A percentile compares a stretch with the other conserved stretches of the same genome.
These are phyloP conservation scores for Glarea lozoyensis DNA, from an alignment of 495 filamentous ascomycete genomes.

Conservation along the genomic window DNA sequence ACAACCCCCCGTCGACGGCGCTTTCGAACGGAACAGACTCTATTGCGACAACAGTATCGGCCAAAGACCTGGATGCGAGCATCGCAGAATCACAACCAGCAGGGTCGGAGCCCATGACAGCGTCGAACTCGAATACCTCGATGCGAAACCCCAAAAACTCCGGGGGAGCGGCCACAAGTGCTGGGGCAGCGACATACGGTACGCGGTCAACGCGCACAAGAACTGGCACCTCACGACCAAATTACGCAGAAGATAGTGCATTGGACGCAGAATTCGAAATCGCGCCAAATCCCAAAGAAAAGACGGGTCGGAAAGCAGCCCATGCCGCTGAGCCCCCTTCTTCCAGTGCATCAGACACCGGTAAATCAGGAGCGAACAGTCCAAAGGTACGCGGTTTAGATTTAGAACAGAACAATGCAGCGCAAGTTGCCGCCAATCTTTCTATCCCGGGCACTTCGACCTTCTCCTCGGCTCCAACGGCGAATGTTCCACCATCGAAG, in stretches of 20 bases:
- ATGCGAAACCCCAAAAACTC: too few relatives aligned
- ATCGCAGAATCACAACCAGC: conserved; percentile 25
- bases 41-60: too few relatives aligned
- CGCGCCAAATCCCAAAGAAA: conserved; percentile 11
- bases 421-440: conserved; percentile 32
- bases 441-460: conserved; percentile 57
- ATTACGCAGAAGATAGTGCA: conserved; percentile 96
- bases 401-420: conserved; percentile 28
- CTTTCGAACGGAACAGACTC: conserved; percentile 14
- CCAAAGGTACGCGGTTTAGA: conserved; percentile 30
- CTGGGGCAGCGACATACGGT: conserved; percentile 66
- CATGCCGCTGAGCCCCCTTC: conserved; percentile 9
- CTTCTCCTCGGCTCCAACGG: conserved; percentile 32
- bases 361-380: conserved; percentile 1
- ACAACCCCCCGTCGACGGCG: conserved; percentile 2
- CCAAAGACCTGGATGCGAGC: conserved; percentile 22
- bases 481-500: conserved; percentile 36
- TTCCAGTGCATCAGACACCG: conserved; percentile 10
- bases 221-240: conserved; percentile 68
- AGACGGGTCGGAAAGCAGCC: conserved; percentile 8
- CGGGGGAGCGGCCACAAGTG: conserved; percentile 18
- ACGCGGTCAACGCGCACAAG: conserved; percentile 94
- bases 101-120: conserved; percentile 33
- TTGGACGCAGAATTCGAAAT: conserved; percentile 66
- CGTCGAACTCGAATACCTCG: conserved; percentile 29